A percentile compares a stretch with the other conserved stretches of the same genome.
Conservation (phyloP, 257 asterid genomes). For the Fraxinus anomala region DNA sequence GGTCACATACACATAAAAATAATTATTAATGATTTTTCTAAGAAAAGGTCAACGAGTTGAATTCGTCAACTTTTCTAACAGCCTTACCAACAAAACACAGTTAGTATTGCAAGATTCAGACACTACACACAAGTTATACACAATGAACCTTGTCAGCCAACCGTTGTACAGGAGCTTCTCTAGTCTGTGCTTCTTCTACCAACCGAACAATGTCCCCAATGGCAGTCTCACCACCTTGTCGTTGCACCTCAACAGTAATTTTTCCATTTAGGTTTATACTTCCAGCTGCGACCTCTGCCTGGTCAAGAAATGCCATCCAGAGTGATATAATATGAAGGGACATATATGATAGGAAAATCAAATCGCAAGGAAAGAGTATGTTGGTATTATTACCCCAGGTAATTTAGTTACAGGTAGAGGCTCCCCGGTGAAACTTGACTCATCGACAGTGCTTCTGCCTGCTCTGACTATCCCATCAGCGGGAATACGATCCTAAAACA, state of each 20-base stretch:
- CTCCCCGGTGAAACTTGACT: slow-evolving; percentile 98
- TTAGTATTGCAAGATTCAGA: slow-evolving; percentile 3
- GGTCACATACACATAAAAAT: neutral
- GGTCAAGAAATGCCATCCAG: slow-evolving; percentile 31
- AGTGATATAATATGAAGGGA: slow-evolving; percentile 26
- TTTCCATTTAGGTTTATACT: slow-evolving; percentile 93
- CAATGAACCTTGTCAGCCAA: slow-evolving; percentile 89
- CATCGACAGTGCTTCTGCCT: slow-evolving; percentile 98
- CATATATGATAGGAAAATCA: slow-evolving; percentile 13
- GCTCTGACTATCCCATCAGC: slow-evolving; percentile 92
- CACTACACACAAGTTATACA: slow-evolving; percentile 20
- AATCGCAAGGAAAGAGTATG: slow-evolving; percentile 6
- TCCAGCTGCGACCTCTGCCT: slow-evolving; percentile 98
- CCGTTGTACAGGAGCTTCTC: slow-evolving; percentile 98
- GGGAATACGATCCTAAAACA: slow-evolving; percentile 88
- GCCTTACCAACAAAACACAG: slow-evolving; percentile 9
- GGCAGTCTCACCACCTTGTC: slow-evolving; percentile 98
- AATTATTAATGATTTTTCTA: neutral
- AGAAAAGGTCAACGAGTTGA: neutral
- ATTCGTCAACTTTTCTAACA: neutral
- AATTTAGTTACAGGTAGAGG: slow-evolving; percentile 91
- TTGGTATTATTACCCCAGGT: slow-evolving; percentile 82
- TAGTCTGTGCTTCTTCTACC: slow-evolving; percentile 97
- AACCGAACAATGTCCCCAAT: slow-evolving; percentile 94
- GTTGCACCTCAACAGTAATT: slow-evolving; percentile 83